Evolutionary conservation across 257 asterid species (phyloP), one percentile per base, ranked within the genome.

Genomic region (Capsicum rhomboideum): DNA sequence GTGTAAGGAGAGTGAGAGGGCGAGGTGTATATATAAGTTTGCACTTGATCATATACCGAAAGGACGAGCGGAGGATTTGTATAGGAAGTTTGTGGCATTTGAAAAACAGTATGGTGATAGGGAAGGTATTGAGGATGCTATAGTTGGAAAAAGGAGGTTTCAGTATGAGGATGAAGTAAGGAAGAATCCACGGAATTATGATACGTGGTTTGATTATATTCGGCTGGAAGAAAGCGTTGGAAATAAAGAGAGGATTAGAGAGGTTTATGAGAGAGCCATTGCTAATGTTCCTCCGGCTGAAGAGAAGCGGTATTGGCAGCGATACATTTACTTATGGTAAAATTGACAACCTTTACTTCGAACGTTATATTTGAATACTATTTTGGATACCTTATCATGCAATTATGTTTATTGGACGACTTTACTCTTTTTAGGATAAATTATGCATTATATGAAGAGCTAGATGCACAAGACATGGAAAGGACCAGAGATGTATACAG

Each of bases 71-170:
- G 99, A 96, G 90, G 98, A 96, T 85, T 75, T 94, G 55, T 96
- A 93, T 83, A 96, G 89, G 89, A 96, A 96, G 87, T 94, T 92
- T 87, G 96, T 96, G 81, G 98, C 95, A 1, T 96, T 96, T 53
- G 98, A 96, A 91, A 94, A 94, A 87, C 99, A 94, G 82, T 96
- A 92, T 88, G 98, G 99, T 54, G 97, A 94, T 34, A 93, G 84
- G 88, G 97, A 93, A 86, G 99, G 99, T 72, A 96, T 96, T 9
- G 99, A 96, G 88, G 97, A 93, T 83, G 99, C 98, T 20, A 92
- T 96, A 67, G 97, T 96, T 80, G 97, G 97, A 56, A 94, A 94
- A 89, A 93, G 94, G 87, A 91, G 98, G 91, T 93, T 93, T 88
- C 95, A 94, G 85, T 96, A 94, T 34, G 98, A 94, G 89, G 99